Evolutionary conservation across 805 yeast species (phyloP).

Genomic region (Suhomyces vadensis): DNA sequence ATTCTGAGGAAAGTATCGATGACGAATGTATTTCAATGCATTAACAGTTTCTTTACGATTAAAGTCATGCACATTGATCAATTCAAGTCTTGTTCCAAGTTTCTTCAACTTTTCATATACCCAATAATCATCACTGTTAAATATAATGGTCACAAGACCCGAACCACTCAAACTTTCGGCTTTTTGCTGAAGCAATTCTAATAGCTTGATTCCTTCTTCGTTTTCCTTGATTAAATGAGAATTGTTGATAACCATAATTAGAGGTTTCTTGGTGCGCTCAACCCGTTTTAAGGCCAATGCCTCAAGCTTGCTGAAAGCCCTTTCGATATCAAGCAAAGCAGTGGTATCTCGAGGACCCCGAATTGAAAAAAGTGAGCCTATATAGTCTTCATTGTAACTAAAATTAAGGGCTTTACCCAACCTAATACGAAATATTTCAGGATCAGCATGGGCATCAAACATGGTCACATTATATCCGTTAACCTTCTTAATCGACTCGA

Average conservation of each 20-base stretch:
- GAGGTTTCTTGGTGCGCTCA: slow-evolving; percentile 48
- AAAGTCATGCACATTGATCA: slow-evolving; percentile 67
- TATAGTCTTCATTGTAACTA: slow-evolving; percentile 76
- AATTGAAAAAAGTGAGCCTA: slow-evolving; percentile 77
- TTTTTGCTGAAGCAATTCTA: slow-evolving; percentile 78
- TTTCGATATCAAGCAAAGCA: slow-evolving; percentile 75
- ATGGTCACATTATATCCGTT: slow-evolving; percentile 65
- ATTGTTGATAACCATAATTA: slow-evolving; percentile 70
- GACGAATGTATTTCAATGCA: slow-evolving; percentile 55
- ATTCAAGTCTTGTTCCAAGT: slow-evolving; percentile 72
- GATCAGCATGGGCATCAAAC: slow-evolving; percentile 83
- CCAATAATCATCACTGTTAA: slow-evolving; percentile 87
- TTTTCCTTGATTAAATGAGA: slow-evolving; percentile 75
- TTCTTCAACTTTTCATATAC: slow-evolving; percentile 72
- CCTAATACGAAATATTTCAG: slow-evolving; percentile 75
- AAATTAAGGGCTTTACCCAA: slow-evolving; percentile 75
- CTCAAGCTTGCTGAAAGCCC: slow-evolving; percentile 77
- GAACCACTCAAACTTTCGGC: slow-evolving; percentile 78
- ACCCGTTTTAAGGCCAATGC: slow-evolving; percentile 61
- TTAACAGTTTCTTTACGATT: slow-evolving; percentile 53
- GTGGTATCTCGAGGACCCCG: slow-evolving; percentile 86
- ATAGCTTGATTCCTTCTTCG: slow-evolving; percentile 67
- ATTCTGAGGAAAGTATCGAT: slow-evolving; percentile 31
- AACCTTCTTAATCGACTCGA: slow-evolving; percentile 67
- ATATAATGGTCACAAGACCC: slow-evolving; percentile 66